Percentiles rank a stretch among this genome's conserved stretches.
These are phyloP conservation scores for Diaporthe sp. DNA, from an alignment of 2,329 filamentous ascomycete species.

Conservation along the genomic window DNA sequence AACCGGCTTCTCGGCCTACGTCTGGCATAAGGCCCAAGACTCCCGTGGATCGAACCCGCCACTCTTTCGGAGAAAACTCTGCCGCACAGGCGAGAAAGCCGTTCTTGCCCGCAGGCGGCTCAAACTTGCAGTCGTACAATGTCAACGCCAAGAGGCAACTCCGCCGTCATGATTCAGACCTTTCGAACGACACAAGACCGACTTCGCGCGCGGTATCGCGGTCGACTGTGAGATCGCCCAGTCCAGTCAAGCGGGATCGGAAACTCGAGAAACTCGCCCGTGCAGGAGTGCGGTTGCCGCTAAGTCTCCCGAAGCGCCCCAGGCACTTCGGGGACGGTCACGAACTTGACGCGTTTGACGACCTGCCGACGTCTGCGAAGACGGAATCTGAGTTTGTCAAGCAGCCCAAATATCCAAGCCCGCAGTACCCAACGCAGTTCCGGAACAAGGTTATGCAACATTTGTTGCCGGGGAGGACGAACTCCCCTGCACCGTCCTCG, in stretches of 20 bases:
- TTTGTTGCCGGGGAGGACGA: conserved; percentile 66
- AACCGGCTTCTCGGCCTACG: conserved; percentile 61
- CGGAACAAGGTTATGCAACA: conserved; percentile 71
- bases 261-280: conserved; percentile 55
- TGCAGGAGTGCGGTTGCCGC: conserved; percentile 72
- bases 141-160: conserved; percentile 81
- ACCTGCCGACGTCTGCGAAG: conserved; percentile 88
- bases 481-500: conserved; percentile 66
- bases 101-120: conserved; percentile 84
- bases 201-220: conserved; percentile 71
- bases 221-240: conserved; percentile 71
- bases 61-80: conserved; percentile 62
- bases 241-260: conserved; percentile 64
- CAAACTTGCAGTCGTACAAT: conserved; percentile 76
- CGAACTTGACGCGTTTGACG: conserved; percentile 94
- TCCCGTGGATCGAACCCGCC: conserved; percentile 73
- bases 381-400: conserved; percentile 88
- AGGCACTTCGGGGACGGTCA: conserved; percentile 91
- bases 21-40: conserved; percentile 76
- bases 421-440: conserved; percentile 74
- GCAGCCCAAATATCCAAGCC: conserved; percentile 73
- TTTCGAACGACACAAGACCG: conserved; percentile 70
- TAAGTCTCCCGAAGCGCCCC: conserved; percentile 79
- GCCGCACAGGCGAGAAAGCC: conserved; percentile 73
- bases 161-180: conserved; percentile 87